Base-by-base conservation (phyloP, 2,329 filamentous ascomycete genomes). In the Coniochaeta sp. region DNA sequence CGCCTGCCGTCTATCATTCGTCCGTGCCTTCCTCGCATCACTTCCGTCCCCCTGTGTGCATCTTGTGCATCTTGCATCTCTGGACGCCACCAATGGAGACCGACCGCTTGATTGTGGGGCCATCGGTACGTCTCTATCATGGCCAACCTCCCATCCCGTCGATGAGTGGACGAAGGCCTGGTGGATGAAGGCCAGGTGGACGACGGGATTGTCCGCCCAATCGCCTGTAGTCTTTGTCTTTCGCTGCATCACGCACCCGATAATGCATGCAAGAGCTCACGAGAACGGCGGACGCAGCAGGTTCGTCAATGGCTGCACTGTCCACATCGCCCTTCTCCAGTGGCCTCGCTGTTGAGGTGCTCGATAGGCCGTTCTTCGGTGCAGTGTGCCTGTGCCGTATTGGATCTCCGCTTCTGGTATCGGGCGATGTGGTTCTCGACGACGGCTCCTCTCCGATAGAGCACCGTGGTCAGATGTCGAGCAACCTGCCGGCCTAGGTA, bases 1-100 rank as follows among this genome's bases (percentile, higher is more conserved):
- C 50, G 58, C 16, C 52, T 42, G 50, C 42, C 58, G 38, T 34
- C 32, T 56, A 16, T 50, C 50, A 59, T 55, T 59, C 24, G 58
- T 47, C 50, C 17, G 62, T 60, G 64, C 64, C 55, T 57, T 30
- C 36, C 16, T 56, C 54, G 47, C 47, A 52, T 52, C 47, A 52
- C 47, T 30, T 6, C 38, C n/a, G 38, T 40, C 38, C 38, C 38
- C 42, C 42, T 26, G 24, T 47, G 19, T 47, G 42, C 47, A 28
- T 52, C 24, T 28, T 47, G 19, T 47, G 42, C 47, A 28, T 52
- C 24, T 28, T 12, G 47, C 47, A 52, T 30, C 16, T 19, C 30
- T 32, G 26, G 47, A 30, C 12, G 24, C 47, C 22, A 28, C 47
- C 47, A 52, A 52, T 52, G 47, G n/a, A 52, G 26, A 4, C 44